phyloP scores from a whole-genome alignment of 306 rosid species.

The Senna tora region DNA sequence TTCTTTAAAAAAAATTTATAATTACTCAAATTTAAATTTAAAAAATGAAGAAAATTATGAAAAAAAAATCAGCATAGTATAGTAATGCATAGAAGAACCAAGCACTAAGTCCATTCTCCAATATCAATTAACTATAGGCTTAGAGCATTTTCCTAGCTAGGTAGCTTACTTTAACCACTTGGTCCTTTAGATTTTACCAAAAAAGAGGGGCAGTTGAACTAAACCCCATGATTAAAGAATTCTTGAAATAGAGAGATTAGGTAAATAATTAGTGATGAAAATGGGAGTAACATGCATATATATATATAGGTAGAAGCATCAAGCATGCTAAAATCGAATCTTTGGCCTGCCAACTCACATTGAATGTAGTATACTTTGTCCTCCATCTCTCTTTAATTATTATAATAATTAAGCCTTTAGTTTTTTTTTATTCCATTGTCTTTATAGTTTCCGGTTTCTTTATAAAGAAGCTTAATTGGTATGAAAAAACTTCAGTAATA shows the following conservation, averaged over 20 bases:
- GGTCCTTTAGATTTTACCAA: slow-evolving; percentile 27
- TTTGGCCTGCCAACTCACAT: slow-evolving; percentile 39
- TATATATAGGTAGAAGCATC: not conserved
- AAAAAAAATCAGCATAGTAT: too few relatives aligned
- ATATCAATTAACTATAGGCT: not conserved
- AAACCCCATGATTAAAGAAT: slow-evolving; percentile 30
- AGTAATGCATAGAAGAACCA: too few relatives aligned
- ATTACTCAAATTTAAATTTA: too few relatives aligned
- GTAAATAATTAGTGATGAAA: slow-evolving; percentile 22
- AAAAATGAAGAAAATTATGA: too few relatives aligned
- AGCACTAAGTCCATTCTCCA: too few relatives aligned
- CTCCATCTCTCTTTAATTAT: slow-evolving; percentile 1
- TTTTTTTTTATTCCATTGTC: not conserved
- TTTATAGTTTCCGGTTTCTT: not conserved
- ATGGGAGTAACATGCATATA: slow-evolving; percentile 41
- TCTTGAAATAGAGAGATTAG: slow-evolving; percentile 54
- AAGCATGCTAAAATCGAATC: slow-evolving; percentile 52
- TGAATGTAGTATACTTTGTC: slow-evolving; percentile 27
- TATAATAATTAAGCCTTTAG: not conserved
- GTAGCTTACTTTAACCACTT: slow-evolving; percentile 31
- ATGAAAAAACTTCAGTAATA: too few relatives aligned
- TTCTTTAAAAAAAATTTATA: too few relatives aligned
- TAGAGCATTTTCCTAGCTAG: slow-evolving; percentile 29
- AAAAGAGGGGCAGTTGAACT: slow-evolving; percentile 51
- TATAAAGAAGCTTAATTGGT: too few relatives aligned